These are phyloP conservation scores for Dipodascus albidus DNA, from an alignment of 805 yeast species.

Conservation along the genomic window DNA sequence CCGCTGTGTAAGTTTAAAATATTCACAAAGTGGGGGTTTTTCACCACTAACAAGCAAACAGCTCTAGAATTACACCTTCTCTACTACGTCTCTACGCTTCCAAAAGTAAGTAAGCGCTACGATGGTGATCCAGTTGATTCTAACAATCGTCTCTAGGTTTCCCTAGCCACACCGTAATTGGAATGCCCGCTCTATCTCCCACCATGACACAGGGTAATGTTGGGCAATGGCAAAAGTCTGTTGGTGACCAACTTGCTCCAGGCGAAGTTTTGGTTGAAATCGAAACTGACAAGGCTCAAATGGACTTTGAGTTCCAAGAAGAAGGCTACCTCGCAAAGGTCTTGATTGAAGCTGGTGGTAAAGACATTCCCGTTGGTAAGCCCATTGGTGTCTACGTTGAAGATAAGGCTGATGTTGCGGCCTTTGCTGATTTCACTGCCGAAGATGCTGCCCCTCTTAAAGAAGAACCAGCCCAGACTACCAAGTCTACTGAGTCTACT, in stretches of 20 bases:
- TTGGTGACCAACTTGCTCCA: conserved; percentile 78
- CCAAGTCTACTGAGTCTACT: conserved; percentile 19
- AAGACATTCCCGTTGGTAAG: conserved; percentile 86
- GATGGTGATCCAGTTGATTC: not conserved
- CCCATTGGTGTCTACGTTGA: conserved; percentile 97
- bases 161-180: conserved; percentile 79
- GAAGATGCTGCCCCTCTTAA: conserved; percentile 50
- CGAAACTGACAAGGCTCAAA: conserved; percentile 95
- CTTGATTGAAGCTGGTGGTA: conserved; percentile 69
- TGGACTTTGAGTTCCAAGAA: conserved; percentile 98
- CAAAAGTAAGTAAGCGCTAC: conserved; percentile 19
- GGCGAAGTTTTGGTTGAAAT: conserved; percentile 96
- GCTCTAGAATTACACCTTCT: conserved; percentile 9
- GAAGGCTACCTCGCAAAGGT: conserved; percentile 89
- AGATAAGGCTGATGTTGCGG: conserved; percentile 70
- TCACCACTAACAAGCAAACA: not conserved
- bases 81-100: conserved; percentile 27
- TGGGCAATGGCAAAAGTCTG: conserved; percentile 79
- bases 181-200: conserved; percentile 99
- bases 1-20: conserved; percentile 5
- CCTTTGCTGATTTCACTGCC: conserved; percentile 75
- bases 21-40: not conserved
- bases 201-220: conserved; percentile 96
- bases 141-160: conserved; percentile 26
- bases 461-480: no score